These are phyloP conservation scores for Exidia glandulosa DNA, from an alignment of 768 basidiomycete genomes.

Conservation along the genomic window DNA sequence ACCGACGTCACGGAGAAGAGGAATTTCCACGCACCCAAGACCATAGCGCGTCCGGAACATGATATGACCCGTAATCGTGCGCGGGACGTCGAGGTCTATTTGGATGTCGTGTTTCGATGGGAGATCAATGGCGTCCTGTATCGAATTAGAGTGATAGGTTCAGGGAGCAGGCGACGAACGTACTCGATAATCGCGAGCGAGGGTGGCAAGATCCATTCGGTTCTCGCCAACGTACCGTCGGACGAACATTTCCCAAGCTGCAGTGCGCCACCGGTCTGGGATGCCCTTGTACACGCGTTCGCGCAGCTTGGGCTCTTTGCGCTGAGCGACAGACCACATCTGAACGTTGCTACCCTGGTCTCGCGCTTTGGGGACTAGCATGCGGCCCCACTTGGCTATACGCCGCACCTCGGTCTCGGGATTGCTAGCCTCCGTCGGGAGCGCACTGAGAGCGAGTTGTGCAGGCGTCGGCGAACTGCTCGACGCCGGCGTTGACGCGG, in stretches of 20 bases:
- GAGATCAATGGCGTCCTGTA: constrained; percentile 56
- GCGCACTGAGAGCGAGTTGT: constrained; percentile 27
- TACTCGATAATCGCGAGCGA: constrained; percentile 21
- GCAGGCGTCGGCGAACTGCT: constrained; percentile 36
- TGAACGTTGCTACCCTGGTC: constrained; percentile 71
- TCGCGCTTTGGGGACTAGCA: constrained; percentile 60
- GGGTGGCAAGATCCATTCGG: constrained; percentile 20
- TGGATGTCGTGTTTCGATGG: constrained; percentile 90
- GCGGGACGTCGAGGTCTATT: constrained; percentile 94
- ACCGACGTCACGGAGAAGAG: constrained; percentile 4
- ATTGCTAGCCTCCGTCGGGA: constrained; percentile 35
- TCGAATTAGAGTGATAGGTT: constrained; percentile 33
- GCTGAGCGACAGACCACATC: constrained; percentile 55
- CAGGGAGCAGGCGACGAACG: constrained; percentile 6
- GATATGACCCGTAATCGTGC: constrained; percentile 91
- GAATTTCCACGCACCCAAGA: constrained; percentile 53
- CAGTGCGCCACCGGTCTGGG: constrained; percentile 90
- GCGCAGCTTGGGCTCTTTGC: constrained; percentile 59
- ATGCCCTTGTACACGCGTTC: constrained; percentile 87
- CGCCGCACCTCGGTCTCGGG: constrained; percentile 52
- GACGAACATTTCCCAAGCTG: constrained; percentile 83
- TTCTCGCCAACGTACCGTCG: constrained; percentile 34
- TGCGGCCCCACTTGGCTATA: constrained; percentile 90
- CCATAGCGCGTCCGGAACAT: constrained; percentile 95
- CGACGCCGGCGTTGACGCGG: constrained; percentile 17